Percentiles rank a stretch among this genome's conserved stretches.
Conservation (phyloP, 352 stramenopile genomes). For the Pythium insidiosum region DNA sequence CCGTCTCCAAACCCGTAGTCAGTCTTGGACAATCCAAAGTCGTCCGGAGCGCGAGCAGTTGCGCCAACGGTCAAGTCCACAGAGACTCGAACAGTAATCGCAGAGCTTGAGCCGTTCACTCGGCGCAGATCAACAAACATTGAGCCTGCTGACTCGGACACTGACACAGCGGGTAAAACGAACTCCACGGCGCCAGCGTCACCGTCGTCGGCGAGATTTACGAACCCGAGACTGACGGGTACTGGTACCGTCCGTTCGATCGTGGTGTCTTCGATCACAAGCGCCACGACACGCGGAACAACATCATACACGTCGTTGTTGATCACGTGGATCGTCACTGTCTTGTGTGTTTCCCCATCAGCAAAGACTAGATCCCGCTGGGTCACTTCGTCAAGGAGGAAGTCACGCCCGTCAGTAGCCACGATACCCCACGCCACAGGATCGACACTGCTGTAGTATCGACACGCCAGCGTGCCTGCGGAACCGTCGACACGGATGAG, state of each 20-base stretch:
- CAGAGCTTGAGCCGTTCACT: constrained; percentile 21
- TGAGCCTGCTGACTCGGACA: constrained; percentile 18
- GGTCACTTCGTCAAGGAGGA: constrained; percentile 10
- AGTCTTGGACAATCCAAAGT: constrained; percentile 20
- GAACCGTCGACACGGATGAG: constrained; percentile 41
- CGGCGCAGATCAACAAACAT: constrained; percentile 26
- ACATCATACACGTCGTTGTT: constrained; percentile 33
- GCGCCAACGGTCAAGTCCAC: background rate
- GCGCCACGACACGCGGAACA: constrained; percentile 11
- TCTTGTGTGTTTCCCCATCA: constrained; percentile 22
- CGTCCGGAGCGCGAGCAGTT: constrained; percentile 15
- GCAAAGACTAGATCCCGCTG: constrained; percentile 23
- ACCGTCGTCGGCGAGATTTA: constrained; percentile 43
- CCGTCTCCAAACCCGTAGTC: constrained; percentile 32
- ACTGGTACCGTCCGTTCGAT: constrained; percentile 26
- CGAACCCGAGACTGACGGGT: constrained; percentile 3
- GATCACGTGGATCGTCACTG: constrained; percentile 29
- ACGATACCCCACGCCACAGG: background rate
- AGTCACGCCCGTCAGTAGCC: constrained; percentile 26
- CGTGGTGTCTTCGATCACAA: constrained; percentile 32
- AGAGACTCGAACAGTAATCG: constrained; percentile 17
- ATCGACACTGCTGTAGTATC: constrained; percentile 11
- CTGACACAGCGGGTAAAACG: constrained; percentile 3
- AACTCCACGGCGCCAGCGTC: constrained; percentile 50
- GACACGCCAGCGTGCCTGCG: constrained; percentile 30